Evolutionary conservation across 2,329 filamentous ascomycete genomes (phyloP), one percentile per base, ranked within the genome.

Genomic region (Elsinoe arachidis): DNA sequence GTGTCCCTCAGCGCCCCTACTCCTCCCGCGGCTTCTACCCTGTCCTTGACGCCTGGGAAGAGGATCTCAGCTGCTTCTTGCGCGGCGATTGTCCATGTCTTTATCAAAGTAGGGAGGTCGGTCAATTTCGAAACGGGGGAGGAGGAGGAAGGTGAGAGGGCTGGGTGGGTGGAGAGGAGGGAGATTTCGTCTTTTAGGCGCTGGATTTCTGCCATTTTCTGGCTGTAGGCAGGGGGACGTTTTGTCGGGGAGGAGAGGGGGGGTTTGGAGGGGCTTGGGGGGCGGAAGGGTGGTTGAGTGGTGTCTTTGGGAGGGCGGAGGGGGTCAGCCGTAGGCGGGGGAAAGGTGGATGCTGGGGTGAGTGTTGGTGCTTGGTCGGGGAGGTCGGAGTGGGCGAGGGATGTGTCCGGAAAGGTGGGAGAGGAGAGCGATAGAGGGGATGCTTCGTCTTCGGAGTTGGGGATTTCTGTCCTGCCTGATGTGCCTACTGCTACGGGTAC

Each of bases 51-150:
- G 17, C 74, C 71, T 21, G 72, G 75, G 67, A 86, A 88, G 10
- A 88, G 71, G 64, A 87, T 83, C 62, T 89, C 86, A 1, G 86
- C 86, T 5, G 83, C 85, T 52, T 76, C 72, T 61, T 84, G 77
- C 59, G 80, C 81, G 15, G 82, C 80, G 0, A 66, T 69, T 47
- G 75, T 80, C 86, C 86, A 90, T 67, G 80, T 85, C 2, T 67
- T 67, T 41, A 81, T 78, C 62, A 88, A 65, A 0, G 66, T 70
- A 41, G 78, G 70, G 21, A 89, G 72, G 58, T 87, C 81, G 1
- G 71, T 4, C 26, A 7, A 73, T 66, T 84, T 80, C 57, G 70
- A 70, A 41, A 62, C 63, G 2, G 69, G 70, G 2, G 60, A 64
- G 61, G 78, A 75, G 65, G 62, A 63, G 2, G 69, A 71, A 2